Base-by-base conservation (phyloP, 768 basidiomycete species). In the Trametes coccinea region DNA sequence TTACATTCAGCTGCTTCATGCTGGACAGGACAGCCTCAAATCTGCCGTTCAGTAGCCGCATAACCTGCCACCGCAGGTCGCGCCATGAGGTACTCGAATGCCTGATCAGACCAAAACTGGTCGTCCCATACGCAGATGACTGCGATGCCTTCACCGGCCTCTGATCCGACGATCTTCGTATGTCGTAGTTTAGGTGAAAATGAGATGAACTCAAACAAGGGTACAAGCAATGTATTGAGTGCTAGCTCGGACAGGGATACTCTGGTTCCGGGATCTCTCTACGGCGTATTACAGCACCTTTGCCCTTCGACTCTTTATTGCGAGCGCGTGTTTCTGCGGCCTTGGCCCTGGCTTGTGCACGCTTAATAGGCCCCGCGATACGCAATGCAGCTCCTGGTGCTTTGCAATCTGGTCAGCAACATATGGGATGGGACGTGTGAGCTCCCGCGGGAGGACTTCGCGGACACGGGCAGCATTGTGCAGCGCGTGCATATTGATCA, bases 391-490 rank as follows among this genome's bases (percentile, higher is more conserved):
- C 30, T 56, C 55, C 9, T 37, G 27, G 22, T 66, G 66, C 31
- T 51, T 41, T 27, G 58, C 55, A 22, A 11, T 37, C 8, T 56
- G 61, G 44, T 71, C 66, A 14, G 30, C 39, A 17, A 67, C 48
- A 30, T 66, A 64, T 3, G 51, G 56, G 59, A 54, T 56, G 10
- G 73, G 73, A 3, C 29, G 46, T 0, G 61, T 64, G 9, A 72
- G 69, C 2, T 60, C 17, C 4, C 65, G 58, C 22, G 69, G 71
- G 5, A 73, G 63, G 4, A 56, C 47, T 14, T 59, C 46, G 1
- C 66, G 69, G 30, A 75, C 39, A 30, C 70, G 67, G 30, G 69
- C 66, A 9, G 70, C 71, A 66, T 74, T 74, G 59, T 74, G 72
- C n/a, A 73, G 58, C 17, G 72, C 70, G 50, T 73, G 70, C 6